Evolutionary conservation across 768 basidiomycete species (phyloP).

Genomic region (Crassisporium funariophilum): DNA sequence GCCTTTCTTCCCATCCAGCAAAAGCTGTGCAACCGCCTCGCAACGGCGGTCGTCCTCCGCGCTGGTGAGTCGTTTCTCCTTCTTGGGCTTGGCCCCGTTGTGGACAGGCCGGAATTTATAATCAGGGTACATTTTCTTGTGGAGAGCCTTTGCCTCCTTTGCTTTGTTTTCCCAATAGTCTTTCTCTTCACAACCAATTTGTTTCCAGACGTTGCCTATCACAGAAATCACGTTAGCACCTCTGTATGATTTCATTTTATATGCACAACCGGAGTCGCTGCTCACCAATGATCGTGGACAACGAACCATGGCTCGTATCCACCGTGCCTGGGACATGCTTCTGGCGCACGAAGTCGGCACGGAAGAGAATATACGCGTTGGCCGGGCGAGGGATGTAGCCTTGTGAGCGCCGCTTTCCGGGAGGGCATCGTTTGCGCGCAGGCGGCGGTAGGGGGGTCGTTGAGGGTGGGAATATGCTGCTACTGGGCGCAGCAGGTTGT

Average conservation of each 20-base stretch:
- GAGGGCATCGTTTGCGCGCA: slow-evolving; percentile 23
- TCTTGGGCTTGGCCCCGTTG: slow-evolving; percentile 47
- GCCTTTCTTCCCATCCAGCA: slow-evolving; percentile 72
- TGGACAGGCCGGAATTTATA: slow-evolving; percentile 61
- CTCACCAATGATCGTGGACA: slow-evolving; percentile 73
- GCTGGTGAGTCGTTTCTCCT: slow-evolving; percentile 37
- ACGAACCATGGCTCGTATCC: slow-evolving; percentile 74
- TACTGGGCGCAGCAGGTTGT: slow-evolving; percentile 3
- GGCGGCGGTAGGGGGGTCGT: slow-evolving; percentile 15
- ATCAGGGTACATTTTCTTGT: slow-evolving; percentile 68
- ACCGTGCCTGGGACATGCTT: slow-evolving; percentile 80
- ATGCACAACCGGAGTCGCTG: slow-evolving; percentile 28
- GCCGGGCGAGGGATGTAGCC: slow-evolving; percentile 81
- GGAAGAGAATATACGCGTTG: slow-evolving; percentile 87
- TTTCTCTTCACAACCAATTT: slow-evolving; percentile 71
- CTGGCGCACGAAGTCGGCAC: slow-evolving; percentile 77
- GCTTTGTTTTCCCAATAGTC: slow-evolving; percentile 73
- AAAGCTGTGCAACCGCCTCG: slow-evolving; percentile 63
- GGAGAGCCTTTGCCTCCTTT: slow-evolving; percentile 72
- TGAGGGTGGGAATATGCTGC: slow-evolving; percentile 24
- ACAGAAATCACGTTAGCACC: neutral
- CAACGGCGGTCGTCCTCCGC: slow-evolving; percentile 66
- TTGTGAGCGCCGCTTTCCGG: slow-evolving; percentile 31
- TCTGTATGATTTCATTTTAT: slow-evolving; percentile 24
- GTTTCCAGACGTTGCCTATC: slow-evolving; percentile 76